Percentiles rank a stretch among this genome's conserved stretches.
These are phyloP conservation scores for Aristolochia fimbriata DNA, from an alignment of 164 flowering plant genomes.

Conservation along the genomic window DNA sequence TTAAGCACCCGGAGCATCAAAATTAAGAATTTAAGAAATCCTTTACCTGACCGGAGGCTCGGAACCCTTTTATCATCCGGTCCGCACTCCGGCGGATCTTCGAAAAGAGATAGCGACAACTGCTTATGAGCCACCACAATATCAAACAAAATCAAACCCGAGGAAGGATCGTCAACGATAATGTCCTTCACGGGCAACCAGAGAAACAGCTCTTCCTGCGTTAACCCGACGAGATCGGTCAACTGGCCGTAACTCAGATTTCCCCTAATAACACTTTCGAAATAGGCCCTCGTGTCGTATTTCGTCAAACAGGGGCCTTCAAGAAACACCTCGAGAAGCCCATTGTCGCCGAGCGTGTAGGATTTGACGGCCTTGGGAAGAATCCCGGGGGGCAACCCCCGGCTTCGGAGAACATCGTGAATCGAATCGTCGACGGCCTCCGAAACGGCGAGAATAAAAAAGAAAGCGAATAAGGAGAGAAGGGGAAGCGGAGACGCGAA, in stretches of 20 bases:
- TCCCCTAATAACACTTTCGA: conserved; percentile 55
- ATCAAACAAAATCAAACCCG: conserved; percentile 67
- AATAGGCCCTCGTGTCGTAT: conserved; percentile 59
- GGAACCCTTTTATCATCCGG: conserved; percentile 15
- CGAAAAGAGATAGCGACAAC: conserved; percentile 71
- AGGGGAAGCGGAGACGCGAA: no score
- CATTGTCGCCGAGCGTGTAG: conserved; percentile 37
- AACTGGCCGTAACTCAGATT: conserved; percentile 71
- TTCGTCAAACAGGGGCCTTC: conserved; percentile 63
- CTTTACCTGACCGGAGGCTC: background rate
- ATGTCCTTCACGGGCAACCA: conserved; percentile 86
- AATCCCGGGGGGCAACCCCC: conserved; percentile 69
- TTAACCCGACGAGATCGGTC: conserved; percentile 49
- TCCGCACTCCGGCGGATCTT: conserved; percentile 37
- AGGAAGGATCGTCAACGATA: conserved; percentile 52
- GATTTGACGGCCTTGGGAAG: conserved; percentile 58
- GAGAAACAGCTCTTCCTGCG: conserved; percentile 77
- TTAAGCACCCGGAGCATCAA: no score
- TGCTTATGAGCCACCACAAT: conserved; percentile 78
- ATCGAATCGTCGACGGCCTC: conserved; percentile 18
- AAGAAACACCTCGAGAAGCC: conserved; percentile 48
- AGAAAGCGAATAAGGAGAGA: no score
- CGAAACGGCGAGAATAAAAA: conserved; percentile 1
- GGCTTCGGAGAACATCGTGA: conserved; percentile 52
- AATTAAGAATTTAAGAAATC: no score